Evolutionary conservation across 352 stramenopile genomes (phyloP), one percentile per base, ranked within the genome.

Genomic region (Phytophthora macrochlamydospora): DNA sequence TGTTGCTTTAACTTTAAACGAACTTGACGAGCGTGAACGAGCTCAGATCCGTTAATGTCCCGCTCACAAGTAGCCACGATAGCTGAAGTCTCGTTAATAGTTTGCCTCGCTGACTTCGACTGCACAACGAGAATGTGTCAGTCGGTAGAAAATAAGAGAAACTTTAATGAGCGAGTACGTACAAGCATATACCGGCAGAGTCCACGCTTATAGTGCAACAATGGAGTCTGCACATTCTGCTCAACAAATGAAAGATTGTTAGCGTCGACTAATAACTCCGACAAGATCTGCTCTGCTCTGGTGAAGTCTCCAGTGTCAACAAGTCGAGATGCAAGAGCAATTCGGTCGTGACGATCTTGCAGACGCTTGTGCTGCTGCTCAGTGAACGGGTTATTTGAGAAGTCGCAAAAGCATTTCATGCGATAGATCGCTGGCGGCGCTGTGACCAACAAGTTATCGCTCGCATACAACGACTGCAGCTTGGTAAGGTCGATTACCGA

Each of bases 381-480:
- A 13, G 64, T 64, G 49, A 93, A 91, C 29, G 79, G 80, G 48
- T 93, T 93, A 56, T 88, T 90, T 14, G 79, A 89, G 45, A 86
- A 71, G 28, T 91, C 81, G 31, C 79, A 73, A 48, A 76, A 86
- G 51, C 73, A 87, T 18, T 56, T 48, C 9, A 69, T 18, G 12
- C 65, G 40, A 28, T 51, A 51, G 8, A 81, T 38, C 8, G 62
- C 71, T 24, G 82, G 63, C 5, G 85, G 81, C 12, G 46, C 32
- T 3, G 51, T 18, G 4, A 42, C 35, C 35, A 93, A 60, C 14
- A 63, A 40, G 51, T 93, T 93, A 57, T 86, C 66, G 45, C 69
- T 83, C 9, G 73, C 78, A 40, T 78, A 54, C 0, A 93, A 52
- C 4, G 67, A 80, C 42, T 63, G 58, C n/a, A 93, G 65, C 9